Evolutionary conservation across 2,329 filamentous ascomycete species (phyloP).

Genomic region (Botrytis deweyae): DNA sequence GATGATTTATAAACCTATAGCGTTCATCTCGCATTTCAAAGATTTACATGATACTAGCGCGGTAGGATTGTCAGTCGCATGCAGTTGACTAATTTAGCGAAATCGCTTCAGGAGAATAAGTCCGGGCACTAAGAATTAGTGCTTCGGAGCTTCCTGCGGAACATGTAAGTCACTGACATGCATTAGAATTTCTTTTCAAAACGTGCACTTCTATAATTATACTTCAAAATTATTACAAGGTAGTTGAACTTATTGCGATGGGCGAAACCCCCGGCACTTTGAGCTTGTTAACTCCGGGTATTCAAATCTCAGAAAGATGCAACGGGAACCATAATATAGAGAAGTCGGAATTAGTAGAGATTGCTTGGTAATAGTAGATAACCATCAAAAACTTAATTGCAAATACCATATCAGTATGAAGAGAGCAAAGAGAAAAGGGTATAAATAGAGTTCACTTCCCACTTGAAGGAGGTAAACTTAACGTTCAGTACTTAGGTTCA

Average conservation of each 20-base stretch:
- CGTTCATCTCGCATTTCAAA: background rate
- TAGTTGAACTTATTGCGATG: background rate
- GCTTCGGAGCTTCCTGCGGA: background rate
- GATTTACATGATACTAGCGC: background rate
- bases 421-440: background rate
- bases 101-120: background rate
- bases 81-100: background rate
- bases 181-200: background rate
- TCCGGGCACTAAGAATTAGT: background rate
- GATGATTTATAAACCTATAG: background rate
- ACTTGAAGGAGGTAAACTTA: background rate
- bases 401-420: background rate
- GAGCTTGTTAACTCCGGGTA: background rate
- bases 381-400: background rate
- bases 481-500: background rate
- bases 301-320: background rate
- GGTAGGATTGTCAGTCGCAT: background rate
- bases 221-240: background rate
- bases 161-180: background rate
- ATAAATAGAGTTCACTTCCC: background rate
- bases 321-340: background rate
- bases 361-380: background rate
- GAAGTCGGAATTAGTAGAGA: background rate
- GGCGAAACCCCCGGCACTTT: background rate
- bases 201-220: background rate